phyloP scores from a whole-genome alignment of 2,329 filamentous ascomycete species.

The Nakataea oryzae region DNA sequence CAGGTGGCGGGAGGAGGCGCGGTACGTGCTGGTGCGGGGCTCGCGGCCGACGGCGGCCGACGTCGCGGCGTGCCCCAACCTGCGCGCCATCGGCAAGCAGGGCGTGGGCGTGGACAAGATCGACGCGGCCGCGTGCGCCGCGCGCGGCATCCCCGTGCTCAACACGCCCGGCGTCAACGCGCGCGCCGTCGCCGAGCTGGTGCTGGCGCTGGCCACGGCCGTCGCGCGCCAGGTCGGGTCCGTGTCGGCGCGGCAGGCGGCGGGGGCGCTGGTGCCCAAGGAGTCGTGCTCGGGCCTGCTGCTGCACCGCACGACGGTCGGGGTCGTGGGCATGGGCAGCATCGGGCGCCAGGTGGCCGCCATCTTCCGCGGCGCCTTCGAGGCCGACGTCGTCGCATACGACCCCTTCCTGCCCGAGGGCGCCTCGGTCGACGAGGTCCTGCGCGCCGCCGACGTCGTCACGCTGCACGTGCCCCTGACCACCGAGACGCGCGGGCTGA shows the following conservation, averaged over 20 bases:
- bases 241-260: conserved; percentile 64
- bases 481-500: conserved; percentile 64
- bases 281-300: conserved; percentile 45
- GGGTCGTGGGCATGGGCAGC: conserved; percentile 72
- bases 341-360: conserved; percentile 71
- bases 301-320: conserved; percentile 66
- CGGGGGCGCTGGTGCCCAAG: conserved; percentile 50
- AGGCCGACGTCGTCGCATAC: conserved; percentile 64
- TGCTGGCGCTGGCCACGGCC: conserved; percentile 62
- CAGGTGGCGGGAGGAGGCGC: background rate
- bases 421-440: conserved; percentile 47
- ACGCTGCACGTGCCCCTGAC: conserved; percentile 75
- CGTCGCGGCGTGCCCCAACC: conserved; percentile 52
- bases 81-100: conserved; percentile 70
- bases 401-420: conserved; percentile 68
- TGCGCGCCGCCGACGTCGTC: conserved; percentile 62
- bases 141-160: conserved; percentile 66
- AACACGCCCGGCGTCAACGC: conserved; percentile 76
- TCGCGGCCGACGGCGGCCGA: conserved; percentile 58
- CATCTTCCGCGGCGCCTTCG: conserved; percentile 57
- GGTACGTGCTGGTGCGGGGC: background rate
- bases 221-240: conserved; percentile 64
- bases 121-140: conserved; percentile 61
- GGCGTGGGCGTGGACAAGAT: conserved; percentile 81
- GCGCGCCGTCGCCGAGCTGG: conserved; percentile 70